Percentiles rank a stretch among this genome's conserved stretches.
These are phyloP conservation scores for Apiotrichum gamsii DNA, from an alignment of 1,284 basidiomycete genomes.

Conservation along the genomic window DNA sequence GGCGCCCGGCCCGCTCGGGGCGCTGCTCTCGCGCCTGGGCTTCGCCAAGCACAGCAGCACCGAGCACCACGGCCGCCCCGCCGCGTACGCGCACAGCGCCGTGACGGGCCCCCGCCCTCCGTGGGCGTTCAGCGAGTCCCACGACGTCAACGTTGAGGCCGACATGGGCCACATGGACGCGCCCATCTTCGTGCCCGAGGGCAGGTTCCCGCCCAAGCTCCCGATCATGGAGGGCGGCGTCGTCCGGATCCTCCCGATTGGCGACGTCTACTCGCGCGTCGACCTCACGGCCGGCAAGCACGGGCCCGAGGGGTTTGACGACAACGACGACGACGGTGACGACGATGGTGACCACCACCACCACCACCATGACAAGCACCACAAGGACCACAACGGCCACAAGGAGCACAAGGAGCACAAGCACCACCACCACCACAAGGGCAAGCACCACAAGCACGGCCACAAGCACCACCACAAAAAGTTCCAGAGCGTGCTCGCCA, in stretches of 20 bases:
- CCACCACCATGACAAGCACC: constrained; percentile 1
- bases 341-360: constrained; percentile 1
- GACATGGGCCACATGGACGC: neutral
- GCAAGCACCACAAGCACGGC: constrained; percentile 1
- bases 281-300: neutral
- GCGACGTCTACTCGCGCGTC: neutral
- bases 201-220: neutral
- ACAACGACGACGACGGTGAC: neutral
- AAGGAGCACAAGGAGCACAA: constrained; percentile 3
- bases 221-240: neutral
- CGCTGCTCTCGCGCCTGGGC: constrained; percentile 4
- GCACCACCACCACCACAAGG: constrained; percentile 3
- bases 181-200: neutral
- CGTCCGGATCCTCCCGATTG: constrained; percentile 5
- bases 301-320: too few species aligned
- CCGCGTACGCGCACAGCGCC: neutral
- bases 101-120: too few species aligned
- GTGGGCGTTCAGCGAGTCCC: too few species aligned
- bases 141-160: neutral
- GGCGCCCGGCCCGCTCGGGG: neutral
- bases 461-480: constrained; percentile 1
- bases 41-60: neutral
- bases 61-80: neutral
- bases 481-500: neutral
- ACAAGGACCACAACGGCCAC: neutral